Evolutionary conservation across 2,329 filamentous ascomycete species (phyloP), one percentile per base, ranked within the genome.

Genomic region (Paecilomyces sp.): DNA sequence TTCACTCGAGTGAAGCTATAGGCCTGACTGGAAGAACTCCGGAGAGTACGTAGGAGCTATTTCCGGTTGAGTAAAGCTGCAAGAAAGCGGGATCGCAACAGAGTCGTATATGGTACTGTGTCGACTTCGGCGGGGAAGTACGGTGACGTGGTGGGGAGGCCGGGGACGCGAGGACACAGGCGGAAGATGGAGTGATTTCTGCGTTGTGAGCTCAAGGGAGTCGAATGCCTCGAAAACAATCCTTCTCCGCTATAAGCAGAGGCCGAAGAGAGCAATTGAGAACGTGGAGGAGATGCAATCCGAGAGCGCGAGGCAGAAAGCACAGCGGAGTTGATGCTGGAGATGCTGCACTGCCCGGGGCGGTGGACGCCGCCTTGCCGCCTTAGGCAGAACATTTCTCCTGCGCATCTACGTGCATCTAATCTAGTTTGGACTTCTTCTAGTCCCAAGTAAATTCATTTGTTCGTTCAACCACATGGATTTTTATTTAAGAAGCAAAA

Each of bases 111-210:
- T 22, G 47, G 15, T 22, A 33, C 57, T 55, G n/a, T 55, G 24
- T 54, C 13, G 15, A 50, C 54, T 54, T 56, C 56, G 55, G 58
- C 41, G 58, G 56, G 52, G 18, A 55, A 52, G 47, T 57, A 30
- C 41, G 9, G 55, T 58, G 56, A 60, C 30, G 56, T 58, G 56
- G 57, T 55, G 57, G 13, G 33, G 50, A 58, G 59, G n/a, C 22
- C 8, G 50, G 28, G 31, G 24, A 36, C 30, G 41, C 25, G 24
- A 41, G 6, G 31, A n/a, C 54, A 2, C 2, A 33, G 11, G 2
- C 28, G 8, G 28, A 53, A 3, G 22, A 7, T 13, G 18, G 28
- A 30, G 15, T 30, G 51, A 53, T 51, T 54, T 34, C 36, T 50
- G 8, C 47, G 18, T 54, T 24, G 36, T 2, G 1, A 28, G 13